A percentile compares a stretch with the other conserved stretches of the same genome.
Evolutionary conservation across 2,329 filamentous ascomycete species (phyloP).

Genomic region (Clarireedia homoeocarpa): DNA sequence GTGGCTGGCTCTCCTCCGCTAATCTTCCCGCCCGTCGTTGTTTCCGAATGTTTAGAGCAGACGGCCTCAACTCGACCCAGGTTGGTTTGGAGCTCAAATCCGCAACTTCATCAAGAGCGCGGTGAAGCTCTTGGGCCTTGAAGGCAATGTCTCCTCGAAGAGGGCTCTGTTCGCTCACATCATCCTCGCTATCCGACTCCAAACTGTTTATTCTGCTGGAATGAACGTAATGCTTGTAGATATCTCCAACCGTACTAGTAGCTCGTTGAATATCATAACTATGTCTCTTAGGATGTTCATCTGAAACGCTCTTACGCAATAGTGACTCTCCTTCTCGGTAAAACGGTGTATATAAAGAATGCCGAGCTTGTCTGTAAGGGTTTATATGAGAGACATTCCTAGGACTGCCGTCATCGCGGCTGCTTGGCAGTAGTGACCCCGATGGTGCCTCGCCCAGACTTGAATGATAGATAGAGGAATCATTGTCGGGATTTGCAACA

Average conservation of each 20-base stretch:
- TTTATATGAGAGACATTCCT: neutral
- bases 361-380: neutral
- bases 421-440: slow-evolving; percentile 6
- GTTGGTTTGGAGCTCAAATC: neutral
- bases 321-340: slow-evolving; percentile 2
- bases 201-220: slow-evolving; percentile 4
- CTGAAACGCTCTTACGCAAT: slow-evolving; percentile 7
- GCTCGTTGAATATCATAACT: slow-evolving; percentile 12
- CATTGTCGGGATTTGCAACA: neutral
- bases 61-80: neutral
- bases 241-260: slow-evolving; percentile 25
- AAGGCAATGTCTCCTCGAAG: neutral
- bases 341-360: slow-evolving; percentile 4
- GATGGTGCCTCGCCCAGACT: slow-evolving; percentile 6
- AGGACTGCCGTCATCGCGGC: neutral
- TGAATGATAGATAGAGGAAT: slow-evolving; percentile 7
- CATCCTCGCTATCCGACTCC: slow-evolving; percentile 6
- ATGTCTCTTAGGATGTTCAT: slow-evolving; percentile 5
- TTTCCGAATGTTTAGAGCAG: slow-evolving; percentile 11
- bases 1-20: slow-evolving; percentile 6
- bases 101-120: neutral
- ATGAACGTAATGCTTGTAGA: slow-evolving; percentile 21
- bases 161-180: slow-evolving; percentile 4
- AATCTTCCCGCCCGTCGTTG: slow-evolving; percentile 8
- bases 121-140: neutral